Evolutionary conservation across 768 basidiomycete species (phyloP).

Genomic region (Lactarius deliciosus): DNA sequence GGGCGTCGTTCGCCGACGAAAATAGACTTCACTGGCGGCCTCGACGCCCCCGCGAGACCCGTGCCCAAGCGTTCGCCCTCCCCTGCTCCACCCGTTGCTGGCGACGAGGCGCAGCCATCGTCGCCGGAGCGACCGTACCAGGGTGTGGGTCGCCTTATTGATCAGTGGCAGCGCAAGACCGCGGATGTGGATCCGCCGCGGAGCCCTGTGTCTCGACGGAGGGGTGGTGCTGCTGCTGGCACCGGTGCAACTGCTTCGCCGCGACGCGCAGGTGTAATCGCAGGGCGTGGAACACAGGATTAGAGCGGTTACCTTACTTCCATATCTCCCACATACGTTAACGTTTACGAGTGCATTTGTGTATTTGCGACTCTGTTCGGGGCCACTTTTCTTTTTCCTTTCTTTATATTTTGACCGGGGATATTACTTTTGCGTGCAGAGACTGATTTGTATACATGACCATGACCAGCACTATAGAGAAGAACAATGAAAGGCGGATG

Average conservation of each 20-base stretch:
- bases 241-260: constrained; percentile 19
- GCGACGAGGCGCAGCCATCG: constrained; percentile 45
- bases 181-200: constrained; percentile 52
- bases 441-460: constrained; percentile 17
- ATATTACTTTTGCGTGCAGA: constrained; percentile 11
- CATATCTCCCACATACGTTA: not conserved
- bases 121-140: constrained; percentile 78
- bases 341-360: not conserved
- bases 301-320: not conserved
- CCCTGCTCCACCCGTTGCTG: constrained; percentile 3
- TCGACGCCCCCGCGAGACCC: constrained; percentile 11
- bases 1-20: constrained; percentile 26
- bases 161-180: constrained; percentile 84
- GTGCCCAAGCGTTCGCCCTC: constrained; percentile 14
- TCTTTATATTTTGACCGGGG: not conserved
- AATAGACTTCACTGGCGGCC: not conserved
- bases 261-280: constrained; percentile 24
- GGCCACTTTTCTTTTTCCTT: not conserved
- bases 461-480: constrained; percentile 7
- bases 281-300: constrained; percentile 23
- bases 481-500: not conserved
- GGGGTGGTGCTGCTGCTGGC: constrained; percentile 25
- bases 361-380: not conserved
- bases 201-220: constrained; percentile 39
- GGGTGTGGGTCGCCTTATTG: constrained; percentile 82